Conservation (phyloP, 805 yeast genomes). For the Teunomyces atbi region DNA sequence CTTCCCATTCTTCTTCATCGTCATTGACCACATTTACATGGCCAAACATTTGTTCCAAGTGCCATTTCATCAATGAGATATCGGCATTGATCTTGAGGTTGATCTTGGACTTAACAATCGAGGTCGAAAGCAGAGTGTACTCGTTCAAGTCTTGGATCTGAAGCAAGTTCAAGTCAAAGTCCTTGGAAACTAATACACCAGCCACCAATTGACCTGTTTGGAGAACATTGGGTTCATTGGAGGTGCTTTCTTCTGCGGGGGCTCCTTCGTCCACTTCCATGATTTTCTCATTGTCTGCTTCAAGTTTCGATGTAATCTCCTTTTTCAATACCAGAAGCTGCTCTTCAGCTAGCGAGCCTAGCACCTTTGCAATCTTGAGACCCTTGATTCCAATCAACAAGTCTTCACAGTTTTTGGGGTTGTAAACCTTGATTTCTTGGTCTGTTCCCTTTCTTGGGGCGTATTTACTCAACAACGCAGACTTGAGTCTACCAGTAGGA, state of each 20-base stretch:
- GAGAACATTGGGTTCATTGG: slow-evolving; percentile 6
- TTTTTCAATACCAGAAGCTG: slow-evolving; percentile 34
- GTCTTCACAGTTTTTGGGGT: slow-evolving; percentile 87
- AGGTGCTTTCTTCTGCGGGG: slow-evolving; percentile 10
- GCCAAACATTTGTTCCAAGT: slow-evolving; percentile 94
- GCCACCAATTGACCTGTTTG: slow-evolving; percentile 44
- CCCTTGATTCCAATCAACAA: slow-evolving; percentile 78
- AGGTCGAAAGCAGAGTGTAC: slow-evolving; percentile 81
- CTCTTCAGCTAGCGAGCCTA: slow-evolving; percentile 52
- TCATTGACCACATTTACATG: slow-evolving; percentile 62
- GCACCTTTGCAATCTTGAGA: slow-evolving; percentile 73
- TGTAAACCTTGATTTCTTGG: slow-evolving; percentile 84
- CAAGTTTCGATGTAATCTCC: slow-evolving; percentile 61
- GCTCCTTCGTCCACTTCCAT: slow-evolving; percentile 24
- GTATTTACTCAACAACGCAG: slow-evolving; percentile 87
- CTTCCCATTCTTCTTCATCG: slow-evolving; percentile 45
- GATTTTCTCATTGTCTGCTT: slow-evolving; percentile 33
- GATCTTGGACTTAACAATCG: slow-evolving; percentile 81
- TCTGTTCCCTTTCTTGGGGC: slow-evolving; percentile 79
- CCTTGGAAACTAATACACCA: slow-evolving; percentile 88
- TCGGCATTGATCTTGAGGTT: slow-evolving; percentile 76
- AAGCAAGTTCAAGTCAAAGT: slow-evolving; percentile 80
- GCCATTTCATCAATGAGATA: slow-evolving; percentile 80
- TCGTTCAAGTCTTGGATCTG: slow-evolving; percentile 87
- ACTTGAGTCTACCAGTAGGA: slow-evolving; percentile 97